Evolutionary conservation across 2,329 filamentous ascomycete genomes (phyloP).

Genomic region (Elsinoe batatas): DNA sequence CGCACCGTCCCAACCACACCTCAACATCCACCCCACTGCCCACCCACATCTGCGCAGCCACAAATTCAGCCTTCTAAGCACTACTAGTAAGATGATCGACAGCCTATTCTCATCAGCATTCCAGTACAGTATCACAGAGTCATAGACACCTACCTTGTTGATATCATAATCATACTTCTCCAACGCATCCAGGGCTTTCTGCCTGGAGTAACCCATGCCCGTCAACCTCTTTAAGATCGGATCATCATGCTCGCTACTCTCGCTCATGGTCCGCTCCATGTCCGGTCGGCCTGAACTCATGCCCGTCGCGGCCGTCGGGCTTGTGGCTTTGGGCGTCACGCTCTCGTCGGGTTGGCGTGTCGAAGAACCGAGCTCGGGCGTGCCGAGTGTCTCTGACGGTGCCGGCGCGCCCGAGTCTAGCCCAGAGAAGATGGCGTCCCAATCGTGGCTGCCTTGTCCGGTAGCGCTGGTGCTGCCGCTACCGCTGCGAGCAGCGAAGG

Average conservation of each 20-base stretch:
- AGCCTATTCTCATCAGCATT: slow-evolving; percentile 14
- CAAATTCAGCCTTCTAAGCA: slow-evolving; percentile 10
- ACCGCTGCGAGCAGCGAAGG: slow-evolving; percentile 17
- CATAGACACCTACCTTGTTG: slow-evolving; percentile 60
- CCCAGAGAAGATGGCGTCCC: slow-evolving; percentile 88
- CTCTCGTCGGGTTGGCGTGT: slow-evolving; percentile 11
- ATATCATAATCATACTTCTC: slow-evolving; percentile 96
- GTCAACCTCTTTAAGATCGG: slow-evolving; percentile 83
- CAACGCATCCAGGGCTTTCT: slow-evolving; percentile 65
- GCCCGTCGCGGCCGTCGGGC: not conserved
- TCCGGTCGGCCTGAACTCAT: slow-evolving; percentile 25
- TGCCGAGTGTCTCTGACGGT: slow-evolving; percentile 14
- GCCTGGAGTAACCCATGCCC: slow-evolving; percentile 74
- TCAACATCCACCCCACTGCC: not conserved
- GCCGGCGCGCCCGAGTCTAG: slow-evolving; percentile 47
- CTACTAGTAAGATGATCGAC: slow-evolving; percentile 15
- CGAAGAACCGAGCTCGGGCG: slow-evolving; percentile 17
- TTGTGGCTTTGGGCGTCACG: slow-evolving; percentile 12
- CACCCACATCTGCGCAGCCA: slow-evolving; percentile 4
- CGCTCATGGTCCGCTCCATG: slow-evolving; percentile 59
- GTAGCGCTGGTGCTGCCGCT: slow-evolving; percentile 15
- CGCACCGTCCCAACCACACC: not conserved
- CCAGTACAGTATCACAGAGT: no score
- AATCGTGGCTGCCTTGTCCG: slow-evolving; percentile 56
- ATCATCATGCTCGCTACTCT: slow-evolving; percentile 75